A percentile compares a stretch with the other conserved stretches of the same genome.
phyloP scores from a whole-genome alignment of 208 protist species.

The Phytomonas francai region DNA sequence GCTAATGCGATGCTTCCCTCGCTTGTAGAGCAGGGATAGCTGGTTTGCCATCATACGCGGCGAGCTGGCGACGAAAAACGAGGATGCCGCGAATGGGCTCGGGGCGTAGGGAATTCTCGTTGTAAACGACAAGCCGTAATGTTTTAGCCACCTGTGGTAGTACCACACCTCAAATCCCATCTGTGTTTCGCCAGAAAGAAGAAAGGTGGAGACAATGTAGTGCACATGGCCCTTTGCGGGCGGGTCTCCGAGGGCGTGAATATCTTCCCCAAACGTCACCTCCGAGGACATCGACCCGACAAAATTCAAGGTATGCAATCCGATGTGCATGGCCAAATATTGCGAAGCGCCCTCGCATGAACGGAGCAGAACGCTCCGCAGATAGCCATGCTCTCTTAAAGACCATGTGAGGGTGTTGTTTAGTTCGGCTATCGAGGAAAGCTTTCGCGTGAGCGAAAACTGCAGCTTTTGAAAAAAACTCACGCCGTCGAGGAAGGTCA shows the following conservation, averaged over 20 bases:
- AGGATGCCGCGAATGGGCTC: constrained; percentile 29
- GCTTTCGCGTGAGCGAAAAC: constrained; percentile 44
- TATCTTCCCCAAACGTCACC: constrained; percentile 28
- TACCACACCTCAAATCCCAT: constrained; percentile 66
- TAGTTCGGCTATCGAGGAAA: constrained; percentile 41
- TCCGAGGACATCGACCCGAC: constrained; percentile 22
- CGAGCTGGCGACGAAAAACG: constrained; percentile 33
- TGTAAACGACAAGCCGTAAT: constrained; percentile 54
- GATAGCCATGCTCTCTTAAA: constrained; percentile 44
- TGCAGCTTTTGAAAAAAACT: constrained; percentile 51
- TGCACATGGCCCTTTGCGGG: constrained; percentile 31
- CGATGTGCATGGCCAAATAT: constrained; percentile 33
- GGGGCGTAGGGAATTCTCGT: constrained; percentile 44
- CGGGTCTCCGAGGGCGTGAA: constrained; percentile 19
- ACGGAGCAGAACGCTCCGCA: constrained; percentile 26
- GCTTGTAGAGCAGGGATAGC: constrained; percentile 60
- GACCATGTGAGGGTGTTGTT: constrained; percentile 59
- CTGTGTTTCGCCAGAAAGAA: constrained; percentile 35
- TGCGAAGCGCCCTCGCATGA: constrained; percentile 21
- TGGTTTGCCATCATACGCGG: constrained; percentile 48
- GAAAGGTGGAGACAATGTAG: constrained; percentile 36
- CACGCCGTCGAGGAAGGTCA: constrained; percentile 29
- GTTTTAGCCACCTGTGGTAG: constrained; percentile 33
- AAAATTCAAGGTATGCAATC: constrained; percentile 28
- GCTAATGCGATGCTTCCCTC: constrained; percentile 53